phyloP scores from a whole-genome alignment of 768 basidiomycete species.

The Trametes coccinea region DNA sequence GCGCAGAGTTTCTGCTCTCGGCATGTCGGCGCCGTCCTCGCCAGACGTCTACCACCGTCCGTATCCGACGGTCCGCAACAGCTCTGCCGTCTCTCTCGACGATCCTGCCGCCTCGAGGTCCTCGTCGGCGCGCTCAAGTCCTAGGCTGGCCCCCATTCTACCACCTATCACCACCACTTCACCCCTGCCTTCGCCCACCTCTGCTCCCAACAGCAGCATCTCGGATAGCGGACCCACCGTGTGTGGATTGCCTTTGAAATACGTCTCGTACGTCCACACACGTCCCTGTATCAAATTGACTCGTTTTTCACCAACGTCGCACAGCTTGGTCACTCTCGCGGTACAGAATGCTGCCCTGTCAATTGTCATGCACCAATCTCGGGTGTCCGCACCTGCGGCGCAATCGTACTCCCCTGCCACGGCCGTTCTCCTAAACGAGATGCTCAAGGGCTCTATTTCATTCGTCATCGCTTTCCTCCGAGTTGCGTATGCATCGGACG shows the following conservation, averaged over 20 bases:
- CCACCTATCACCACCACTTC: slow-evolving; percentile 20
- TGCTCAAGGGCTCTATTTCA: slow-evolving; percentile 92
- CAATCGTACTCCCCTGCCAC: slow-evolving; percentile 90
- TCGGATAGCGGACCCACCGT: slow-evolving; percentile 47
- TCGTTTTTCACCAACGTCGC: neutral
- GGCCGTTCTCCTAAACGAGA: slow-evolving; percentile 92
- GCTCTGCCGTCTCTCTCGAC: slow-evolving; percentile 43
- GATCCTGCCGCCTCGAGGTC: slow-evolving; percentile 21
- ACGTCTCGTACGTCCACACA: slow-evolving; percentile 61
- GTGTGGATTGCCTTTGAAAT: slow-evolving; percentile 77
- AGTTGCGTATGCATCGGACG: slow-evolving; percentile 41
- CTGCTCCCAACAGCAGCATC: slow-evolving; percentile 8
- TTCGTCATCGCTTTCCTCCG: slow-evolving; percentile 76
- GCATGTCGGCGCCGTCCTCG: slow-evolving; percentile 29
- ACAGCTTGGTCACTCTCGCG: slow-evolving; percentile 79
- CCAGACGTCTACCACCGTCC: slow-evolving; percentile 66
- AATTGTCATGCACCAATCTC: slow-evolving; percentile 99
- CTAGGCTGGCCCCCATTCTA: slow-evolving; percentile 37
- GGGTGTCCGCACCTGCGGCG: slow-evolving; percentile 76
- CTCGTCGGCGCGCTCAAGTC: slow-evolving; percentile 25
- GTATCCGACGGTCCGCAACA: slow-evolving; percentile 49
- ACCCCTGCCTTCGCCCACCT: slow-evolving; percentile 25
- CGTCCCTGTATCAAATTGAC: slow-evolving; percentile 11
- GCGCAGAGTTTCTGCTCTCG: slow-evolving; percentile 30
- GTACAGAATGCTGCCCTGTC: slow-evolving; percentile 95